Evolutionary conservation across 768 basidiomycete genomes (phyloP).

Genomic region (Amanita rimosa): DNA sequence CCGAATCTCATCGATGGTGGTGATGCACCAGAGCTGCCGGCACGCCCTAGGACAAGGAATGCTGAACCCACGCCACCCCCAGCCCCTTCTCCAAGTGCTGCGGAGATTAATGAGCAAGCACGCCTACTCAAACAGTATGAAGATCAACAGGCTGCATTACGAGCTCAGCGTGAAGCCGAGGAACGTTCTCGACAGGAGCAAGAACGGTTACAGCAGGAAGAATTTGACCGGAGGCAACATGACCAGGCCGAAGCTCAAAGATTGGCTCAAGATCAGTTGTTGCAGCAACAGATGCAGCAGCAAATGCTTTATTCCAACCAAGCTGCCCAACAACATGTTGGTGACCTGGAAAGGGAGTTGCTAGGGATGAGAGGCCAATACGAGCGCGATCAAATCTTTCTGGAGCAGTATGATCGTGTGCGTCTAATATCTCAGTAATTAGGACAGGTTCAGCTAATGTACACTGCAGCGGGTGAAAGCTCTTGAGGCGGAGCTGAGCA

Average conservation of each 20-base stretch:
- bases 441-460: conserved; percentile 7
- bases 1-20: conserved; percentile 87
- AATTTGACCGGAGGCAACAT: conserved; percentile 83
- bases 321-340: conserved; percentile 53
- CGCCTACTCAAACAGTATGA: conserved; percentile 95
- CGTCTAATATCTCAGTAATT: conserved; percentile 16
- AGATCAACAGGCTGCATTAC: conserved; percentile 85
- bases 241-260: conserved; percentile 85
- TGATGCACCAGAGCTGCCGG: conserved; percentile 70
- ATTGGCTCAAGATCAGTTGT: conserved; percentile 78
- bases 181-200: conserved; percentile 69
- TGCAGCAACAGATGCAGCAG: conserved; percentile 82
- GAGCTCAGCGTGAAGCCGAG: conserved; percentile 70
- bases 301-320: conserved; percentile 75
- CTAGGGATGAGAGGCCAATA: conserved; percentile 94
- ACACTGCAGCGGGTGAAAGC: conserved; percentile 79
- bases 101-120: conserved; percentile 79
- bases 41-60: conserved; percentile 56
- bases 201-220: conserved; percentile 70
- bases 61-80: conserved; percentile 53
- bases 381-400: conserved; percentile 93
- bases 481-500: conserved; percentile 78
- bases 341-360: conserved; percentile 83
- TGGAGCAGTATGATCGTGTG: conserved; percentile 96
- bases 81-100: conserved; percentile 58